These are phyloP conservation scores for Fabrea salina DNA, from an alignment of 169 alveolate species.

Conservation along the genomic window DNA sequence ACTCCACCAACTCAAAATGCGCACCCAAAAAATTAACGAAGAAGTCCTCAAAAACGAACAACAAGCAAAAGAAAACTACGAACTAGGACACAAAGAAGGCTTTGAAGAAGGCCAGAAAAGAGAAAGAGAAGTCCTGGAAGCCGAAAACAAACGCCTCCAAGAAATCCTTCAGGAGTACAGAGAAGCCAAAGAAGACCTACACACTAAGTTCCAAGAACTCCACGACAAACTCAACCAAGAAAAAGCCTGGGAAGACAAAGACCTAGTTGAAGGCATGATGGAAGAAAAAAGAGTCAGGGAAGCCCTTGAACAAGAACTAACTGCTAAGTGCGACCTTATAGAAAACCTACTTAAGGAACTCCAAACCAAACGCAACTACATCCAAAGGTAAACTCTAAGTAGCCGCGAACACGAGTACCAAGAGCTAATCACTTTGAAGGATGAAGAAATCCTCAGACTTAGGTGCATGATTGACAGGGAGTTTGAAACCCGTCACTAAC, in stretches of 20 bases:
- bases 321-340: not conserved
- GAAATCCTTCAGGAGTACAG: not conserved
- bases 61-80: not conserved
- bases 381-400: not conserved
- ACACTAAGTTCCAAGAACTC: not conserved
- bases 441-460: slow-evolving; percentile 9
- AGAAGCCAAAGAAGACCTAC: not conserved
- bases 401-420: slow-evolving; percentile 19
- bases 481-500: too few relatives aligned
- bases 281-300: slow-evolving; percentile 14
- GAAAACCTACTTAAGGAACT: not conserved
- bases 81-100: not conserved
- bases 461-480: too few relatives aligned
- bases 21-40: not conserved
- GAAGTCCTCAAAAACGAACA: not conserved
- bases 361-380: not conserved
- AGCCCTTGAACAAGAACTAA: slow-evolving; percentile 10
- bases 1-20: not conserved
- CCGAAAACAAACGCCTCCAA: not conserved
- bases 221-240: not conserved
- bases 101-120: not conserved
- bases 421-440: slow-evolving; percentile 2
- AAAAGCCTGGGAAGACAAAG: too few relatives aligned
- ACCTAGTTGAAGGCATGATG: not conserved
- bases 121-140: not conserved